These are phyloP conservation scores for Syncephalastrum racemosum DNA, from an alignment of 371 early-diverging fungal genomes.

Conservation along the genomic window DNA sequence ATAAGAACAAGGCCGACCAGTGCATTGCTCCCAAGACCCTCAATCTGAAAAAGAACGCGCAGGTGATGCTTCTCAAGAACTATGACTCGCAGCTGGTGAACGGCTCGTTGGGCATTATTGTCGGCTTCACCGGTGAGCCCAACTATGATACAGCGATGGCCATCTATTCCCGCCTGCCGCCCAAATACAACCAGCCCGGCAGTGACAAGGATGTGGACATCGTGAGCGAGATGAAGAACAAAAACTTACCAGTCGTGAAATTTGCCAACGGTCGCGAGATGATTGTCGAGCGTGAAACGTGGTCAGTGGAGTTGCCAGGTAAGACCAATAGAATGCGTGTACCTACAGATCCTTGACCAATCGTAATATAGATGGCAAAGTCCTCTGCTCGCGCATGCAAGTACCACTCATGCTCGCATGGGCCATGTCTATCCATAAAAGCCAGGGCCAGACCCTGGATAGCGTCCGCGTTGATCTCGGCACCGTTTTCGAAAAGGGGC, in stretches of 20 bases:
- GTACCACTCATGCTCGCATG: slow-evolving; percentile 69
- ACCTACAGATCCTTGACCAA: neutral
- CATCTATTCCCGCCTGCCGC: slow-evolving; percentile 7
- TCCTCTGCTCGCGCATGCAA: slow-evolving; percentile 41
- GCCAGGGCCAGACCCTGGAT: slow-evolving; percentile 91
- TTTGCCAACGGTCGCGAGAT: slow-evolving; percentile 51
- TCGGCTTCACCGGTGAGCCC: slow-evolving; percentile 48
- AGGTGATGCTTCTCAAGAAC: slow-evolving; percentile 90
- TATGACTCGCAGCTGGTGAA: slow-evolving; percentile 72
- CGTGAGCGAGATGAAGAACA: neutral
- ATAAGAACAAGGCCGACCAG: slow-evolving; percentile 31
- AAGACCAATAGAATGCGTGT: slow-evolving; percentile 8
- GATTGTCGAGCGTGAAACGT: slow-evolving; percentile 56
- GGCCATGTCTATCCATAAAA: slow-evolving; percentile 82
- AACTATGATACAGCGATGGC: slow-evolving; percentile 11
- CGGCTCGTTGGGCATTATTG: slow-evolving; percentile 80
- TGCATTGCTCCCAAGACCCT: slow-evolving; percentile 59
- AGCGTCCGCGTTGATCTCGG: slow-evolving; percentile 76
- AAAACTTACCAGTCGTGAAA: slow-evolving; percentile 54
- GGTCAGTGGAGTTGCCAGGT: slow-evolving; percentile 61
- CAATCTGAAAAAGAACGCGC: slow-evolving; percentile 73
- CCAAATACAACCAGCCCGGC: neutral
- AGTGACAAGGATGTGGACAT: slow-evolving; percentile 1
- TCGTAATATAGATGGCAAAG: slow-evolving; percentile 18
- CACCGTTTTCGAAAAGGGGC: slow-evolving; percentile 82